Percentiles rank a stretch among this genome's conserved stretches.
phyloP scores from a whole-genome alignment of 2,329 filamentous ascomycete genomes.

The Fusarium duplospermum region DNA sequence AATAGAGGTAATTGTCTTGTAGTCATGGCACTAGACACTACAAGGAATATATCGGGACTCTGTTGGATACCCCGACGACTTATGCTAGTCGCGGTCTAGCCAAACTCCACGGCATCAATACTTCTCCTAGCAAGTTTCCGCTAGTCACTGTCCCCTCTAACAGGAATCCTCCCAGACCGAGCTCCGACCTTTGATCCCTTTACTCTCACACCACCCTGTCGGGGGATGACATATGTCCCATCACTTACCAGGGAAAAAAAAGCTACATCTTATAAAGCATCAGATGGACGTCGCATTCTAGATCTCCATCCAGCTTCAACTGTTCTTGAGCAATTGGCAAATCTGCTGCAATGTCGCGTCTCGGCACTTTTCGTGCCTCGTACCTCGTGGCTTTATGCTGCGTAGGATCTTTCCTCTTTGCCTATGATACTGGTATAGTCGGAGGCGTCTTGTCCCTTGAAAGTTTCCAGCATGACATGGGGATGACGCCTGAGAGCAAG shows the following conservation, averaged over 20 bases:
- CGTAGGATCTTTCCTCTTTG: constrained; percentile 54
- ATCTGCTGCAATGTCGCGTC: constrained; percentile 31
- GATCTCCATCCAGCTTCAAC: not conserved
- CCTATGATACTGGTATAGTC: constrained; percentile 57
- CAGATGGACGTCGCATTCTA: not conserved
- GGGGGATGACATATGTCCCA: constrained; percentile 14
- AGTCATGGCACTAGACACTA: not conserved
- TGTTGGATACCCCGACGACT: not conserved
- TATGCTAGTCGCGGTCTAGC: not conserved
- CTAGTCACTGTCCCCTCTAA: constrained; percentile 18
- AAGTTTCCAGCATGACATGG: constrained; percentile 54
- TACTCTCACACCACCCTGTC: constrained; percentile 22
- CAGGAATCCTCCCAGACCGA: constrained; percentile 33
- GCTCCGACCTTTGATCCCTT: constrained; percentile 22
- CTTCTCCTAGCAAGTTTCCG: not conserved
- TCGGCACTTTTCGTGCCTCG: constrained; percentile 52
- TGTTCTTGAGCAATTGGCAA: not conserved
- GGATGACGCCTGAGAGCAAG: constrained; percentile 45
- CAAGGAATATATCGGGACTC: not conserved
- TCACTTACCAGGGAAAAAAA: not conserved
- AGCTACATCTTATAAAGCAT: constrained; percentile 19
- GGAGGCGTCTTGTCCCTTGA: constrained; percentile 54
- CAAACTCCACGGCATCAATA: not conserved
- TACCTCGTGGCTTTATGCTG: constrained; percentile 54
- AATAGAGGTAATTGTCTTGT: too few species aligned